These are phyloP conservation scores for Phytophthora sansomeana DNA, from an alignment of 352 stramenopile species.

Conservation along the genomic window DNA sequence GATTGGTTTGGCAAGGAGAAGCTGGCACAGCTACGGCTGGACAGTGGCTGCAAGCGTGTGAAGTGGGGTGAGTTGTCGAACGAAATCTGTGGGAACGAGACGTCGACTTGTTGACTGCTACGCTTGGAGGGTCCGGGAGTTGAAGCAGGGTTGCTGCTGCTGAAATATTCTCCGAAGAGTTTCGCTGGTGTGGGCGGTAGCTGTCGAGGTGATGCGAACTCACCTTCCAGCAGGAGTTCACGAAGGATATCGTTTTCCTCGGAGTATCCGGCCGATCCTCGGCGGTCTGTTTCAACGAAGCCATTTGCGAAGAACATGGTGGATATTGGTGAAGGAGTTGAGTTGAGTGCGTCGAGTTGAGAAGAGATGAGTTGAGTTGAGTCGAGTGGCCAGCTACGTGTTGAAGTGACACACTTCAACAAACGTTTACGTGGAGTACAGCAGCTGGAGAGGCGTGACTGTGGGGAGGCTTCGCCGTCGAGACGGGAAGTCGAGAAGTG, in stretches of 20 bases:
- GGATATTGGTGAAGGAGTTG: conserved; percentile 11
- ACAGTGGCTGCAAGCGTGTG: conserved; percentile 65
- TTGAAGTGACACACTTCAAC: conserved; percentile 41
- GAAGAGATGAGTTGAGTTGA: not conserved
- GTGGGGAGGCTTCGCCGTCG: conserved; percentile 39
- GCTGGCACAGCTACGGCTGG: conserved; percentile 52
- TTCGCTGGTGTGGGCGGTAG: conserved; percentile 58
- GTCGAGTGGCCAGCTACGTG: conserved; percentile 35
- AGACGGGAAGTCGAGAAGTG: conserved; percentile 54
- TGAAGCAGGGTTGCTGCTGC: conserved; percentile 21
- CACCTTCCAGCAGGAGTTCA: conserved; percentile 73
- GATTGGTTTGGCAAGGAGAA: conserved; percentile 49
- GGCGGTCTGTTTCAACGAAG: conserved; percentile 73
- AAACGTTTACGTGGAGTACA: conserved; percentile 51
- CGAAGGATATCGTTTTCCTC: conserved; percentile 83
- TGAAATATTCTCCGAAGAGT: conserved; percentile 31
- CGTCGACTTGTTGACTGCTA: conserved; percentile 59
- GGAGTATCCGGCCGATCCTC: conserved; percentile 33
- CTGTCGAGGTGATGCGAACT: conserved; percentile 73
- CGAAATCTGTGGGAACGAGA: conserved; percentile 77
- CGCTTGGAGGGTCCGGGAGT: conserved; percentile 47
- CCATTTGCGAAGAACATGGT: conserved; percentile 81
- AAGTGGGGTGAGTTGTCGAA: conserved; percentile 73
- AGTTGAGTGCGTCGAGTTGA: no score
- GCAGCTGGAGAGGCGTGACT: conserved; percentile 42